phyloP scores from a whole-genome alignment of 129 eudicot species.

The Flaveria sonorensis region DNA sequence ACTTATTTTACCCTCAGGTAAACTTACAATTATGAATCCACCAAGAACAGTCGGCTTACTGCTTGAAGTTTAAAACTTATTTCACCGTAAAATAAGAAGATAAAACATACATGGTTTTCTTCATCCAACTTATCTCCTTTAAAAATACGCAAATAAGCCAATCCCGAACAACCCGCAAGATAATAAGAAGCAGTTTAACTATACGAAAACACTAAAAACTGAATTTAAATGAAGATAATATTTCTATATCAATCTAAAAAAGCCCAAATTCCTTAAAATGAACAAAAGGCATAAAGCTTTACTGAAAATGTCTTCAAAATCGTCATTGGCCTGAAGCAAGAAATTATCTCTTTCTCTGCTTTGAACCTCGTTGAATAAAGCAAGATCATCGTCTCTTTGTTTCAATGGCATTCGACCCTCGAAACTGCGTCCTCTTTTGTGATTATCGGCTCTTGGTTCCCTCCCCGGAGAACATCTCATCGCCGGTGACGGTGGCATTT shows the following conservation, averaged over 20 bases:
- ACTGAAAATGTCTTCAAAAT: conserved; percentile 76
- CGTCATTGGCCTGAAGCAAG: conserved; percentile 65
- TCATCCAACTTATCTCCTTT: not conserved
- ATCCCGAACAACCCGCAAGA: not conserved
- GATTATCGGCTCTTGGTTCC: conserved; percentile 62
- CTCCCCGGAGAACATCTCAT: conserved; percentile 66
- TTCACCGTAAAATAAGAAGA: not conserved
- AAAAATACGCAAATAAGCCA: not conserved
- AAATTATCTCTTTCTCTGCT: conserved; percentile 68
- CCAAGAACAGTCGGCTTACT: not conserved
- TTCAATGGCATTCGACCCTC: conserved; percentile 55
- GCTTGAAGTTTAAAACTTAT: not conserved
- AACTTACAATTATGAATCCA: not conserved
- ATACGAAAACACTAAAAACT: not conserved
- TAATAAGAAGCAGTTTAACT: not conserved
- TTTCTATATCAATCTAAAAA: not conserved
- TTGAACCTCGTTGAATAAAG: conserved; percentile 79
- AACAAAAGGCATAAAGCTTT: conserved; percentile 34
- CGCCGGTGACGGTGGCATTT: conserved; percentile 89
- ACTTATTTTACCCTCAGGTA: not conserved
- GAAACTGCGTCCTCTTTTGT: conserved; percentile 86
- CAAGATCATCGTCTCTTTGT: conserved; percentile 82
- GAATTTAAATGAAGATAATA: not conserved
- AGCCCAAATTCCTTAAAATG: not conserved
- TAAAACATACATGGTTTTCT: not conserved